Evolutionary conservation across 768 basidiomycete genomes (phyloP), one percentile per base, ranked within the genome.

Genomic region (Suillus tomentosus): DNA sequence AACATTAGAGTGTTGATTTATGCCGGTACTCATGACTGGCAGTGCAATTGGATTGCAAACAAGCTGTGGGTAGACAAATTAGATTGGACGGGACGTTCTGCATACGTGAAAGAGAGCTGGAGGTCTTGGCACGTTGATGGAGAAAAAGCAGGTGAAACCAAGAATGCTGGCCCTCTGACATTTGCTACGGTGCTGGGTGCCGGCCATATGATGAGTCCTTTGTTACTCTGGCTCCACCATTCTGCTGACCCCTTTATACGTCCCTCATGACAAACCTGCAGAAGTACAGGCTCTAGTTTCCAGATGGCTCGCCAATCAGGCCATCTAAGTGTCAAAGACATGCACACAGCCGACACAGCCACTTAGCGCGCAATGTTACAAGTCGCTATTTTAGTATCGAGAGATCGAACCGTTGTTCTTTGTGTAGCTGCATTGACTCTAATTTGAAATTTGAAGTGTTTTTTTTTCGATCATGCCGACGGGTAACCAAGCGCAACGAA

Each of bases 251-350:
- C 54, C 62, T 53, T 65, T 72, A 68, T 72, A 88, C 80, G 87
- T 89, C 65, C 87, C 88, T 37, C 82, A 84, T 79, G 88, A 89
- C 71, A 89, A 87, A 70, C 89, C 90, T 3, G 81, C 78, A 65
- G 87, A 90, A 71, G 79, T 86, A 11, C 74, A 86, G 53, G 78
- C 80, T 53, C 85, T 92, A 84, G 78, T 92, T 37, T 84, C 84
- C 34, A 79, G 84, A 42, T 92, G 89, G 90, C 73, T 92, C 37
- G 79, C 78, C 31, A 73, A 76, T 50, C 64, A 77, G 63, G 74
- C 70, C 11, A 70, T 86, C 58, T 81, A 73, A 79, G 3, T n/a
- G n/a, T 60, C 27, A n/a, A 24, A 51, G 24, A 34, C 43, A 17
- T 59, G n/a, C 58, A 51, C 39, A 34, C 11, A 47, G 4, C 13